Conservation (phyloP, 1,139 yeast genomes). For the Yamadazyma atlantica region DNA sequence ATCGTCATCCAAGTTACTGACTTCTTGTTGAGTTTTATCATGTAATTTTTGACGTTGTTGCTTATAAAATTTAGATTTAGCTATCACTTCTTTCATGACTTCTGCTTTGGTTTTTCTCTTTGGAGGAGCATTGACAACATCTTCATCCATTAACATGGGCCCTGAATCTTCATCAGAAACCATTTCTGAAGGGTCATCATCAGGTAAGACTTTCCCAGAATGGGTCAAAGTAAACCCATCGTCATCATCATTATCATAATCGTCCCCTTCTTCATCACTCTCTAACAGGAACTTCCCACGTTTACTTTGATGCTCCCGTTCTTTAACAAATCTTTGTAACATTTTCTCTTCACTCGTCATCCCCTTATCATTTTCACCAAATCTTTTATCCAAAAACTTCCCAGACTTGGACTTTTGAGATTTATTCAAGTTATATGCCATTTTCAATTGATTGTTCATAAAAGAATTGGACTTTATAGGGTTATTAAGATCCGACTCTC, state of each 20-base stretch:
- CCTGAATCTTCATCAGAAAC: slow-evolving; percentile 21
- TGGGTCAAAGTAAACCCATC: slow-evolving; percentile 64
- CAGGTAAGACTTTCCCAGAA: slow-evolving; percentile 63
- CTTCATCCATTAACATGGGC: slow-evolving; percentile 19
- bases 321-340: slow-evolving; percentile 92
- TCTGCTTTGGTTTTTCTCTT: slow-evolving; percentile 87
- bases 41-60: slow-evolving; percentile 83
- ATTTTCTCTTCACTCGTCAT: slow-evolving; percentile 87
- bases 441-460: slow-evolving; percentile 72
- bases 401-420: slow-evolving; percentile 69
- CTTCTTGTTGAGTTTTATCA: slow-evolving; percentile 66
- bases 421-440: slow-evolving; percentile 66
- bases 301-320: slow-evolving; percentile 61
- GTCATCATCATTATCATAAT: slow-evolving; percentile 15
- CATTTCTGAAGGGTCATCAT: too few species aligned
- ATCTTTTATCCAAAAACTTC: slow-evolving; percentile 79
- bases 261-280: slow-evolving; percentile 67
- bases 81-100: slow-evolving; percentile 95
- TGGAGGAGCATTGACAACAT: slow-evolving; percentile 32
- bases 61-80: slow-evolving; percentile 88
- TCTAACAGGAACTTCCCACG: slow-evolving; percentile 62
- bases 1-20: slow-evolving; percentile 75
- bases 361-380: slow-evolving; percentile 79
- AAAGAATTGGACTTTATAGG: slow-evolving; percentile 58
- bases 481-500: slow-evolving; percentile 47